These are phyloP conservation scores for Colletotrichum costaricense DNA, from an alignment of 2,329 filamentous ascomycete genomes.

Conservation along the genomic window DNA sequence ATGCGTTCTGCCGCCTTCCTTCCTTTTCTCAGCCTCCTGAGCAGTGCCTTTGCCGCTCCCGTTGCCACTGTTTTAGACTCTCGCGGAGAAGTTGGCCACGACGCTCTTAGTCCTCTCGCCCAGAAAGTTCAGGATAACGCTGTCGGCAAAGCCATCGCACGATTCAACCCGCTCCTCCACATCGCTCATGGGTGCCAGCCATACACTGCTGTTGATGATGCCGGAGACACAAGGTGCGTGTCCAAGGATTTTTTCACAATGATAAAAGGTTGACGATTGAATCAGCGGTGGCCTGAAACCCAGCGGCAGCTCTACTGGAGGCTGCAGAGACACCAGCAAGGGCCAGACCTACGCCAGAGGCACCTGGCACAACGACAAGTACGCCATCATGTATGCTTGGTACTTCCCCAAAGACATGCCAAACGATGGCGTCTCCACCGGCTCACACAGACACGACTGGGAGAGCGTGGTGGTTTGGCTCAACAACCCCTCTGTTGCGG, in stretches of 20 bases:
- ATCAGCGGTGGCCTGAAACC: constrained; percentile 49
- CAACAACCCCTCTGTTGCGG: constrained; percentile 39
- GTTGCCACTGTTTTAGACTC: background rate
- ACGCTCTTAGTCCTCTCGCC: background rate
- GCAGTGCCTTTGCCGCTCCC: background rate
- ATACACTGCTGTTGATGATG: constrained; percentile 14
- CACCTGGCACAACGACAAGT: constrained; percentile 41
- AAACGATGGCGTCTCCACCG: constrained; percentile 39
- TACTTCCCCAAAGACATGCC: constrained; percentile 60
- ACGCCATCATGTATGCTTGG: constrained; percentile 56
- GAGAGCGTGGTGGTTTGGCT: constrained; percentile 49
- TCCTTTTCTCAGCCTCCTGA: background rate
- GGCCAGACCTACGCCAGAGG: constrained; percentile 53
- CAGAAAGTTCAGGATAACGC: constrained; percentile 8
- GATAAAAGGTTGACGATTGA: background rate
- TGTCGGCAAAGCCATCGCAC: constrained; percentile 9
- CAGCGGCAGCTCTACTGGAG: constrained; percentile 43
- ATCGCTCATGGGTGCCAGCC: constrained; percentile 25
- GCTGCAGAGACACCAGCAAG: constrained; percentile 44
- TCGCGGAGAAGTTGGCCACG: constrained; percentile 1
- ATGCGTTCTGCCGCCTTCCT: constrained; percentile 3
- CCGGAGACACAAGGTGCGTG: constrained; percentile 11
- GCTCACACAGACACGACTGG: constrained; percentile 55
- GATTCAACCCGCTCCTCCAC: constrained; percentile 28
- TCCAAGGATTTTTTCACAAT: background rate